A percentile compares a stretch with the other conserved stretches of the same genome.
phyloP scores from a whole-genome alignment of 805 yeast genomes.

The Nakazawaea laoshanensis region DNA sequence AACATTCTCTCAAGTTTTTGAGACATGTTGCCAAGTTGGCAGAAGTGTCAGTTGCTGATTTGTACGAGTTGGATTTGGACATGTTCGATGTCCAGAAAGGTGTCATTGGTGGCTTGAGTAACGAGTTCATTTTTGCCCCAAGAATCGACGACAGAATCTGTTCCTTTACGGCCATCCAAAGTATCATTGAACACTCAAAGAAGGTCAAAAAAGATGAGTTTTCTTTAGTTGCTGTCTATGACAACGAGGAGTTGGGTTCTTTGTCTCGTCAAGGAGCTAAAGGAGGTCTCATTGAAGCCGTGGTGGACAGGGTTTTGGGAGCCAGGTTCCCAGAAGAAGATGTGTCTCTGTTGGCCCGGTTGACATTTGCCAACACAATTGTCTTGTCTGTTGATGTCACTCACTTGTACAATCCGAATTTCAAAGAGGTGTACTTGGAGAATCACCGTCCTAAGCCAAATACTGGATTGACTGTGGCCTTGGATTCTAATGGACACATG shows the following conservation, averaged over 20 bases:
- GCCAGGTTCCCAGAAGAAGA: conserved; percentile 18
- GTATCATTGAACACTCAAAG: conserved; percentile 40
- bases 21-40: conserved; percentile 62
- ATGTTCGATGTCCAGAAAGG: conserved; percentile 79
- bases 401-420: conserved; percentile 79
- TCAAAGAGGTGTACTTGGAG: conserved; percentile 57
- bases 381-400: conserved; percentile 79
- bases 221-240: conserved; percentile 58
- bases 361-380: conserved; percentile 54
- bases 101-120: conserved; percentile 64
- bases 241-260: conserved; percentile 82
- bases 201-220: conserved; percentile 20
- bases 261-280: conserved; percentile 74
- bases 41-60: conserved; percentile 47
- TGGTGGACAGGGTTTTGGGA: conserved; percentile 46
- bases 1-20: conserved; percentile 59
- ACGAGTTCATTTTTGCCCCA: conserved; percentile 75
- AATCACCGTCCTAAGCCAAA: conserved; percentile 77
- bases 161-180: conserved; percentile 61
- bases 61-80: conserved; percentile 68
- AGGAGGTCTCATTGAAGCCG: conserved; percentile 64
- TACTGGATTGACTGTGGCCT: conserved; percentile 59
- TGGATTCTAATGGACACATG: conserved; percentile 78
- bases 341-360: conserved; percentile 13
- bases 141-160: conserved; percentile 82